Percentiles rank a stretch among this genome's conserved stretches.
Conservation (phyloP, 2,329 filamentous ascomycete genomes). For the Sarocladium brachiariae region DNA sequence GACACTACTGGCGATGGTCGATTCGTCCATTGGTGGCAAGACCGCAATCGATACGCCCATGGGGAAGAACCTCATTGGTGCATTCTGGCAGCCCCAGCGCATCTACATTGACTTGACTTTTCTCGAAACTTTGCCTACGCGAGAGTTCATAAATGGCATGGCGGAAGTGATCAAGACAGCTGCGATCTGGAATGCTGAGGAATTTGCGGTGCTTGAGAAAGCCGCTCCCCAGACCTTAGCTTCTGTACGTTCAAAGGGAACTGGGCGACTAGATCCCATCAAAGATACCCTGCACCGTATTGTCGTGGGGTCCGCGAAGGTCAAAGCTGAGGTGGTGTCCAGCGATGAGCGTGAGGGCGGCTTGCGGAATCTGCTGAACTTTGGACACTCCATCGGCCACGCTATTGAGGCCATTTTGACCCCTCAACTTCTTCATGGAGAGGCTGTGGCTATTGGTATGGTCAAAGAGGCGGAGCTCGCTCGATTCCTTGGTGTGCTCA, state of each 20-base stretch:
- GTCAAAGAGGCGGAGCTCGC: constrained; percentile 94
- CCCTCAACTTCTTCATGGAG: constrained; percentile 90
- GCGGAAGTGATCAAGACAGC: constrained; percentile 97
- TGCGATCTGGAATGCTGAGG: constrained; percentile 85
- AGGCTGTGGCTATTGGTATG: constrained; percentile 96
- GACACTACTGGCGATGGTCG: constrained; percentile 92
- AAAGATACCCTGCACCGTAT: constrained; percentile 65
- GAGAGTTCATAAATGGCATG: constrained; percentile 98
- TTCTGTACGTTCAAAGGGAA: constrained; percentile 26
- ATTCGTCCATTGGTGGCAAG: constrained; percentile 97
- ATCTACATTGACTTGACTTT: constrained; percentile 95
- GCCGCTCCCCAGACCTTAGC: constrained; percentile 69
- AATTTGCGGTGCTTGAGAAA: constrained; percentile 78
- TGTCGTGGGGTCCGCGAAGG: constrained; percentile 81
- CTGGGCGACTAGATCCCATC: constrained; percentile 63
- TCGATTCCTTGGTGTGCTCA: constrained; percentile 77
- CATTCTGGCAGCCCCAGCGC: constrained; percentile 92
- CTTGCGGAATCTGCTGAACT: constrained; percentile 89
- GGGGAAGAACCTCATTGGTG: constrained; percentile 91
- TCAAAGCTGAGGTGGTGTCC: constrained; percentile 92
- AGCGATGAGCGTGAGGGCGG: constrained; percentile 92
- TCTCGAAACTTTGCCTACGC: constrained; percentile 78
- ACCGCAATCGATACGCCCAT: constrained; percentile 94
- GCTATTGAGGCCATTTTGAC: constrained; percentile 93
- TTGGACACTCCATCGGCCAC: constrained; percentile 96